Conservation (phyloP, 2,329 filamentous ascomycete species). For the Ophiostoma novo-ulmi region DNA sequence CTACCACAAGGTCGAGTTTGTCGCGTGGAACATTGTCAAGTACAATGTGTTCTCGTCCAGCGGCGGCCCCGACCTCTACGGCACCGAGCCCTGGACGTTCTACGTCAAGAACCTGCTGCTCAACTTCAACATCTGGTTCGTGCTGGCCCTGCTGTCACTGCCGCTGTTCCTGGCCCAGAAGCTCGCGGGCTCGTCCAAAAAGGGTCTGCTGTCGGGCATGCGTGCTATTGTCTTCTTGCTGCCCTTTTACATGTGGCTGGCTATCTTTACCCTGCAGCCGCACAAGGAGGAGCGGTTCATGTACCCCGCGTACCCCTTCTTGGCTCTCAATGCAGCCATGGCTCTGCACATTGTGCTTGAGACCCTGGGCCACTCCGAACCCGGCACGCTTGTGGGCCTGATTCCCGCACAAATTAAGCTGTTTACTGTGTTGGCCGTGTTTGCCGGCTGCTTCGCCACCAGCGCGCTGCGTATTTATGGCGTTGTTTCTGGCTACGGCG, state of each 20-base stretch:
- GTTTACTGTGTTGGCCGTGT: slow-evolving; percentile 44
- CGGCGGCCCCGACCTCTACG: slow-evolving; percentile 86
- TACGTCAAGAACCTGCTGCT: slow-evolving; percentile 86
- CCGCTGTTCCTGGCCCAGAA: slow-evolving; percentile 74
- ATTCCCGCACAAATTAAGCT: slow-evolving; percentile 75
- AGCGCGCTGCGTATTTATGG: slow-evolving; percentile 70
- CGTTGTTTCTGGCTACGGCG: slow-evolving; percentile 74
- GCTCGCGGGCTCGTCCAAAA: slow-evolving; percentile 53
- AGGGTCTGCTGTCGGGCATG: slow-evolving; percentile 63
- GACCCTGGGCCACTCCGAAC: slow-evolving; percentile 65
- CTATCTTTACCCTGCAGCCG: slow-evolving; percentile 83
- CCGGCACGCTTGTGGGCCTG: slow-evolving; percentile 61
- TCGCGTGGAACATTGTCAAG: slow-evolving; percentile 86
- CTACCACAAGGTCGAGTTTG: slow-evolving; percentile 70
- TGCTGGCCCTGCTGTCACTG: slow-evolving; percentile 67
- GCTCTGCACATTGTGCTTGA: slow-evolving; percentile 74
- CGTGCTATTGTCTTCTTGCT: slow-evolving; percentile 71
- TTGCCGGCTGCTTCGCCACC: slow-evolving; percentile 34
- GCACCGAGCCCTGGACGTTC: slow-evolving; percentile 94
- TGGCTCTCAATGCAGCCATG: slow-evolving; percentile 83
- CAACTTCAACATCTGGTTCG: slow-evolving; percentile 95
- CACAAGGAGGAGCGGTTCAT: slow-evolving; percentile 99
- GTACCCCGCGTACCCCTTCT: slow-evolving; percentile 90
- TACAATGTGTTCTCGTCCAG: slow-evolving; percentile 88
- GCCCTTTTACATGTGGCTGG: slow-evolving; percentile 93